These are phyloP conservation scores for Polytrichum formosum DNA, from an alignment of 225 moss, liverwort and hornwort species.

Conservation along the genomic window DNA sequence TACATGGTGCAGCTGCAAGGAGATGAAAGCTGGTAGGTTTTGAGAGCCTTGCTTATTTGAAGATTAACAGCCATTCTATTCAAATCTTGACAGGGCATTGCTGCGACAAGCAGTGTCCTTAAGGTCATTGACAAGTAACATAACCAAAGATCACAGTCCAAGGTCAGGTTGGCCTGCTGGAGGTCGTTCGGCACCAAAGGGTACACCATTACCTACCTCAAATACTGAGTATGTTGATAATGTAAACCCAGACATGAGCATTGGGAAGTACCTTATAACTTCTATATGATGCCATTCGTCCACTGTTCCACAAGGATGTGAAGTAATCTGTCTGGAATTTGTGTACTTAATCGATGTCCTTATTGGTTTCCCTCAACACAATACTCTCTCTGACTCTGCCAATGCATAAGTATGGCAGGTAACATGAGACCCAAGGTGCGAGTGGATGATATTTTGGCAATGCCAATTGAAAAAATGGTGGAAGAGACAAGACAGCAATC, in stretches of 20 bases:
- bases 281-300: too few species aligned
- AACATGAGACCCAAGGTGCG: conserved; percentile 33
- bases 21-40: too few species aligned
- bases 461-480: conserved; percentile 38
- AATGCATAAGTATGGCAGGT: conserved; percentile 1
- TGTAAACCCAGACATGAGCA: too few species aligned
- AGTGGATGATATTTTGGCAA: conserved; percentile 53
- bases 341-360: too few species aligned
- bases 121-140: conserved; percentile 40
- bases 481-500: neutral
- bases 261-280: too few species aligned
- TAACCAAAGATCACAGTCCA: conserved; percentile 31
- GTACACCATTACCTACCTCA: neutral
- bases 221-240: too few species aligned
- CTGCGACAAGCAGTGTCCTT: conserved; percentile 45
- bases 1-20: too few species aligned
- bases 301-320: too few species aligned
- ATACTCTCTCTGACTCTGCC: neutral
- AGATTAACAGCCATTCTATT: too few species aligned
- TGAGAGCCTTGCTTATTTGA: too few species aligned
- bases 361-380: neutral
- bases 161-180: conserved; percentile 31
- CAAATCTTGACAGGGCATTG: conserved; percentile 33
- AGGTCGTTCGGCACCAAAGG: conserved; percentile 6
- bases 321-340: too few species aligned